Base-by-base conservation (phyloP, 257 asterid species). In the Capsicum baccatum region DNA sequence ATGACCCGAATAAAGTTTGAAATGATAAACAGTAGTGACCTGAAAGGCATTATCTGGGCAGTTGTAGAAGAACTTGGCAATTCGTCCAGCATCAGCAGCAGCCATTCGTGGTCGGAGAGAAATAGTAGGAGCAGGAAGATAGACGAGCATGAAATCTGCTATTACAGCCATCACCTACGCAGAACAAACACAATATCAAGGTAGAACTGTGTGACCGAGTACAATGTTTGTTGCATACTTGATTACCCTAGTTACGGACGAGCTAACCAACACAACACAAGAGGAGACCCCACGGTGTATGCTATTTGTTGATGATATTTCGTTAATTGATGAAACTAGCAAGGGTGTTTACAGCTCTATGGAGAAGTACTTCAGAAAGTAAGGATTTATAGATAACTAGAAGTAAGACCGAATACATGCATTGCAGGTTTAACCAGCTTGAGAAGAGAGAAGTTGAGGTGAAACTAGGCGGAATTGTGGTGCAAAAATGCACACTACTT, bases 91-190 rank as follows among this genome's bases (percentile, higher is more conserved):
- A 85, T 87, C 86, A 86, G 85, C 88, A 5, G 92, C 93, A 5
- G 92, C 93, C 70, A 93, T 92, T 81, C 97, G 94, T 13, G 94
- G 64, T 58, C 94, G 92, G 82, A 96, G 97, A 86, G 99, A 92
- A 86, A 96, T 93, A n/a, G 99, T 96, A 47, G 98, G 99, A 84
- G 98, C 99, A 14, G 98, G 99, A 84, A 96, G 98, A 89, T 92
- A 96, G 64, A 96, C 98, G 57, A 94, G 98, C 99, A 94, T 96
- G 91, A 94, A 96, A 90, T 94, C 99, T 80, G 99, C 99, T 85
- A 96, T 90, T 81, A 96, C 82, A 56, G 99, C 98, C 99, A 94
- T 96, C 82, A 91, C 97, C 98, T 94, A 86, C 60, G 80, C 64
- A 76, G 60, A 50, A 50, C 52, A 58, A 84, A 86, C 54, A 84